Evolutionary conservation across 306 rosid species (phyloP).

Genomic region (Albizia julibrissin): DNA sequence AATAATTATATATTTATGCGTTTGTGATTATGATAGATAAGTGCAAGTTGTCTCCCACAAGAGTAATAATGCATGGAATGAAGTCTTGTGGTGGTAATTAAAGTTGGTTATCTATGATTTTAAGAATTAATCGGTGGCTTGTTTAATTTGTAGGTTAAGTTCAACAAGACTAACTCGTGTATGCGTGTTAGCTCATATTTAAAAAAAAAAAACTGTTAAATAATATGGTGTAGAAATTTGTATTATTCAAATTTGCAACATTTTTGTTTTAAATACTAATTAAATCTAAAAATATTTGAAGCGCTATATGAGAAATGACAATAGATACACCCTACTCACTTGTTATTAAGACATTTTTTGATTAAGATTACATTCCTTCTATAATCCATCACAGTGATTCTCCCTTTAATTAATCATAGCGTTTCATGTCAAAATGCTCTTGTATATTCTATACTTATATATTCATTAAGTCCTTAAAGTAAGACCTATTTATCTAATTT

Average conservation of each 20-base stretch:
- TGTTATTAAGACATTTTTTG: too few relatives aligned
- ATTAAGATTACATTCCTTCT: too few relatives aligned
- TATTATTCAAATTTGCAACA: background rate
- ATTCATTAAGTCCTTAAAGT: too few relatives aligned
- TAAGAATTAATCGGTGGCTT: background rate
- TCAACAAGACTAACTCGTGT: background rate
- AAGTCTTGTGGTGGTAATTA: background rate
- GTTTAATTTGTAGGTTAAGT: background rate
- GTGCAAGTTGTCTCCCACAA: background rate
- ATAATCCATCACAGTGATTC: too few relatives aligned
- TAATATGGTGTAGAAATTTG: background rate
- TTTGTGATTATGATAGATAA: background rate
- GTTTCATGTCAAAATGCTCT: too few relatives aligned
- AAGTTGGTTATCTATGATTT: background rate
- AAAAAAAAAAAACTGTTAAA: background rate
- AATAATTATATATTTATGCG: background rate
- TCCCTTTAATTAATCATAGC: too few relatives aligned
- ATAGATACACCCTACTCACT: too few relatives aligned
- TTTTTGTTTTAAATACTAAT: background rate
- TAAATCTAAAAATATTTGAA: background rate
- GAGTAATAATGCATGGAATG: background rate
- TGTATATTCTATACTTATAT: too few relatives aligned
- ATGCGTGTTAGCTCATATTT: background rate
- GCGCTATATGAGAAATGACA: too few relatives aligned
- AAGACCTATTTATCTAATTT: too few relatives aligned